Evolutionary conservation across 2,329 filamentous ascomycete species (phyloP).

Genomic region (Cercospora berteroae): DNA sequence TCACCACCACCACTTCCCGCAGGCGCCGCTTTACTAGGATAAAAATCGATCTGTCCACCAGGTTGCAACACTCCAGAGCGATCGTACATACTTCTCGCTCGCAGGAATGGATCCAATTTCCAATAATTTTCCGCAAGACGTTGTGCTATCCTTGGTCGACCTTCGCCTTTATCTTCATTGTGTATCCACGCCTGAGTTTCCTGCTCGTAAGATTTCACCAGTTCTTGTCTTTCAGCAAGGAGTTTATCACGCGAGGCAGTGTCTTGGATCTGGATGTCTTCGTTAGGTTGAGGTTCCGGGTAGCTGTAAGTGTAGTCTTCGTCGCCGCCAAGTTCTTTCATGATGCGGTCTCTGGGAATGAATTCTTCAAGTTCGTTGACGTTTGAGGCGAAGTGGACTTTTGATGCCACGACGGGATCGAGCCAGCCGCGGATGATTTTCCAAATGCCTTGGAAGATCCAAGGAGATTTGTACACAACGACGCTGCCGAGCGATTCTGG

Average conservation of each 20-base stretch:
- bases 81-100: constrained; percentile 83
- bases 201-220: constrained; percentile 73
- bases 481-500: constrained; percentile 88
- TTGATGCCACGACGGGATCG: constrained; percentile 90
- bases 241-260: constrained; percentile 61
- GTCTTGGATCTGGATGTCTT: constrained; percentile 73
- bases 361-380: constrained; percentile 74
- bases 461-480: constrained; percentile 92
- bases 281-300: constrained; percentile 68
- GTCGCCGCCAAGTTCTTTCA: constrained; percentile 79
- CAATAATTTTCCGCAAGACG: constrained; percentile 74
- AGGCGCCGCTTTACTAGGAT: constrained; percentile 44
- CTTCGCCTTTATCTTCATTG: constrained; percentile 41
- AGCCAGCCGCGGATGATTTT: constrained; percentile 93
- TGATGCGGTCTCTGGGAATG: constrained; percentile 67
- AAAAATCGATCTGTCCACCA: constrained; percentile 70
- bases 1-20: background rate
- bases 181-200: constrained; percentile 74
- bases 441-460: constrained; percentile 98
- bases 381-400: constrained; percentile 89
- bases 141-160: constrained; percentile 39
- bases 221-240: constrained; percentile 58
- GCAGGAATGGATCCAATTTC: constrained; percentile 80
- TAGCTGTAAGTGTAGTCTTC: constrained; percentile 85
- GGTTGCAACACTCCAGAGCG: constrained; percentile 68